phyloP scores from a whole-genome alignment of 176 grass and related monocot species.

The Panicum miliaceum region DNA sequence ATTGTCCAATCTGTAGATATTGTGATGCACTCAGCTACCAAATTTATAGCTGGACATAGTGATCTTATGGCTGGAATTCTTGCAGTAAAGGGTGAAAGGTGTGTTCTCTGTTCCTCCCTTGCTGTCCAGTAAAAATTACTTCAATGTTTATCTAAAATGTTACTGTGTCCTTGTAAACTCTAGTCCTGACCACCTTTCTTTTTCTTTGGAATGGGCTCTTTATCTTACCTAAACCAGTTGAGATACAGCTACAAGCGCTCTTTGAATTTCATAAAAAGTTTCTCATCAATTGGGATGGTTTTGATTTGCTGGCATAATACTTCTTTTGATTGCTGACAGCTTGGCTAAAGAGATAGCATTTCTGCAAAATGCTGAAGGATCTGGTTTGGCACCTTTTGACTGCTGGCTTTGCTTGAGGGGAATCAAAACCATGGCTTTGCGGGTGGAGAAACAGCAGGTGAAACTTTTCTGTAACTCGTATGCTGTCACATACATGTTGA shows the following conservation, averaged over 20 bases:
- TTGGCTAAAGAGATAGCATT: conserved; percentile 93
- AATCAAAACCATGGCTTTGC: conserved; percentile 94
- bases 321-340: conserved; percentile 43
- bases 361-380: conserved; percentile 94
- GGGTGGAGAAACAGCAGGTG: conserved; percentile 94
- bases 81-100: conserved; percentile 95
- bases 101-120: conserved; percentile 17
- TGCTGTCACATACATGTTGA: not conserved
- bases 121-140: not conserved
- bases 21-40: conserved; percentile 98
- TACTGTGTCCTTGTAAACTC: not conserved
- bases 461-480: not conserved
- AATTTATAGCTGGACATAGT: conserved; percentile 96
- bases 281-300: not conserved
- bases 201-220: not conserved
- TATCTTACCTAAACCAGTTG: too few relatives aligned
- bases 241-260: too few relatives aligned
- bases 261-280: not conserved
- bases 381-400: conserved; percentile 89
- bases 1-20: conserved; percentile 69
- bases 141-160: not conserved
- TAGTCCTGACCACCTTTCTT: not conserved
- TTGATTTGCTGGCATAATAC: conserved; percentile 1
- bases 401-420: conserved; percentile 89
- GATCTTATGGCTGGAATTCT: conserved; percentile 99